Conservation (phyloP, 208 protist genomes). For the Leishmania arabica region DNA sequence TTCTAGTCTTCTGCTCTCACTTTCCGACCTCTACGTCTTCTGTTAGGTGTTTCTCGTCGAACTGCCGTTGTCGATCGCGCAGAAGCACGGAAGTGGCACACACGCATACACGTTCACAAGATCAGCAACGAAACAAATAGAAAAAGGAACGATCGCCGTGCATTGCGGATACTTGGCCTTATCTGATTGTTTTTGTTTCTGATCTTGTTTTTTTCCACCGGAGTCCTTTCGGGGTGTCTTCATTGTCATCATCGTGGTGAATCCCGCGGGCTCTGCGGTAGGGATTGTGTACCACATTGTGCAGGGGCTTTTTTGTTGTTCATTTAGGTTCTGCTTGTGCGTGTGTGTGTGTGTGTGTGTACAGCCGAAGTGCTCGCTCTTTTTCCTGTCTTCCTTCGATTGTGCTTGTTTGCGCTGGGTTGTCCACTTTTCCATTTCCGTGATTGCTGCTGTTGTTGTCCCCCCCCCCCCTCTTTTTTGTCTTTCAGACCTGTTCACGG, state of each 20-base stretch:
- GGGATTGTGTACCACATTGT: not conserved
- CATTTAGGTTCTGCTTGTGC: not conserved
- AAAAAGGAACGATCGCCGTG: not conserved
- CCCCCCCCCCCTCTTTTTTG: not conserved
- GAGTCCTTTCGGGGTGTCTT: not conserved
- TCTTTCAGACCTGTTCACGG: not conserved
- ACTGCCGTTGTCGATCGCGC: not conserved
- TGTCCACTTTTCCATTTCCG: not conserved
- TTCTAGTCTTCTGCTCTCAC: not conserved
- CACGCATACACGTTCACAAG: not conserved
- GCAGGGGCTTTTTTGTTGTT: constrained; percentile 1
- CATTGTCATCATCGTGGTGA: not conserved
- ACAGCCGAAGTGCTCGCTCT: not conserved
- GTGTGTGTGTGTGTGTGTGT: not conserved
- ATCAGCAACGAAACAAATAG: not conserved
- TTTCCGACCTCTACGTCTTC: not conserved
- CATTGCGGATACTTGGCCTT: not conserved
- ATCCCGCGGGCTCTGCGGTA: not conserved
- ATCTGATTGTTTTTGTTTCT: not conserved
- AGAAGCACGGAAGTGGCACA: not conserved
- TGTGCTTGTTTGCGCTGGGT: not conserved
- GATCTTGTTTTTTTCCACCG: not conserved
- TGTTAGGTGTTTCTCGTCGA: not conserved
- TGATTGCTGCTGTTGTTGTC: not conserved
- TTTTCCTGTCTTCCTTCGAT: not conserved